Evolutionary conservation across 345 rosid genomes (phyloP).

Genomic region (Microcos paniculata): DNA sequence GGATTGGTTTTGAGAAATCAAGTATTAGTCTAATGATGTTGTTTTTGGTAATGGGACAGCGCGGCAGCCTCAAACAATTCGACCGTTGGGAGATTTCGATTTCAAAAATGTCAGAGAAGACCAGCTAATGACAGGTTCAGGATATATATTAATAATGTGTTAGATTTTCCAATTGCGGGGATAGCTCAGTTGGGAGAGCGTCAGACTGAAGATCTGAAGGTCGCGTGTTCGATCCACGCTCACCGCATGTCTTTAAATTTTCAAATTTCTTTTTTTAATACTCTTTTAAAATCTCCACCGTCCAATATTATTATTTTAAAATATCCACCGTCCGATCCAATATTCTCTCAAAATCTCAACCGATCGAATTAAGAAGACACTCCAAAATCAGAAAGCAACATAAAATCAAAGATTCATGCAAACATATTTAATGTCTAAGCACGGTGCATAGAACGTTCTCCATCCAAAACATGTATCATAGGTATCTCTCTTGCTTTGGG

Average conservation of each 20-base stretch:
- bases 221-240: conserved; percentile 86
- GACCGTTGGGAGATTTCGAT: conserved; percentile 38
- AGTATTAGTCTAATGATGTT: background rate
- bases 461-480: background rate
- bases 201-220: conserved; percentile 93
- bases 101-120: conserved; percentile 17
- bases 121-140: too few species aligned
- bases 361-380: background rate
- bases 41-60: background rate
- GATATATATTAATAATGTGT: too few species aligned
- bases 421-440: background rate
- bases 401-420: background rate
- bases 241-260: conserved; percentile 56
- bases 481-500: too few species aligned
- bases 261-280: too few species aligned
- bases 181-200: conserved; percentile 52
- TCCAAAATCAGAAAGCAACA: too few species aligned
- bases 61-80: background rate
- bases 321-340: too few species aligned
- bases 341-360: background rate
- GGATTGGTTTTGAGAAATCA: background rate
- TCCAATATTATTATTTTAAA: too few species aligned
- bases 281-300: too few species aligned
- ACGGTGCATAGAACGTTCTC: background rate
- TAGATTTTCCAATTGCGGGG: background rate